These are phyloP conservation scores for Fusarium bulbicola DNA, from an alignment of 2,329 filamentous ascomycete genomes.

Conservation along the genomic window DNA sequence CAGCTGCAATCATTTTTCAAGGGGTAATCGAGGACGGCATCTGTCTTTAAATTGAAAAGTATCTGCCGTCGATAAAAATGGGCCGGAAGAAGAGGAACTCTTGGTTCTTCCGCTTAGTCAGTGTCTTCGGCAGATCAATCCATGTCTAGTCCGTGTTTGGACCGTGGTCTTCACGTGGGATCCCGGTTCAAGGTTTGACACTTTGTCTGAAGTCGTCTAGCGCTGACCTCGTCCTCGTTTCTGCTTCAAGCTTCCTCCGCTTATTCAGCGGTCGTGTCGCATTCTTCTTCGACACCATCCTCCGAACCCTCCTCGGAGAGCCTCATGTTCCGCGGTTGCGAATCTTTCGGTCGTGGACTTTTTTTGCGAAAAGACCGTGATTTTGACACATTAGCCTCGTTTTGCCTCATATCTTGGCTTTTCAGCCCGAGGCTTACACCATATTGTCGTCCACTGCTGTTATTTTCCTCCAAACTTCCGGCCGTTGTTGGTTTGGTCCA, in stretches of 20 bases:
- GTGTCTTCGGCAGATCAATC: fast-evolving
- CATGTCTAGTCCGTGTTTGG: neutral
- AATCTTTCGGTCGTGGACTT: neutral
- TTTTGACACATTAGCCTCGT: neutral
- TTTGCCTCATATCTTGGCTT: neutral
- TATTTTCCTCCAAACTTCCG: neutral
- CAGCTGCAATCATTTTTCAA: neutral
- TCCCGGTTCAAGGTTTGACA: neutral
- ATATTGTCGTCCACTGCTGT: neutral
- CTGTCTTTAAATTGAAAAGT: neutral
- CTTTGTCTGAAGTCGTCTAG: neutral
- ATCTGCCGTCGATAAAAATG: neutral
- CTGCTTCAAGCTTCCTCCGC: neutral
- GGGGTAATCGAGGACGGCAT: neutral
- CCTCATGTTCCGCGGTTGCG: conserved; percentile 7
- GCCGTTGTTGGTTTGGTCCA: neutral
- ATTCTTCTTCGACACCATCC: neutral
- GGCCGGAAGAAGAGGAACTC: neutral
- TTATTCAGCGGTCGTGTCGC: conserved; percentile 27
- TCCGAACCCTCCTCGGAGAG: conserved; percentile 9
- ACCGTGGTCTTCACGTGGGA: neutral
- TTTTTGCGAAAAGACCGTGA: neutral
- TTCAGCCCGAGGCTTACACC: neutral
- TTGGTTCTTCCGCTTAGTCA: conserved; percentile 2
- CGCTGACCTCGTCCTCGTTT: neutral